Evolutionary conservation across 1,139 yeast species (phyloP).

Genomic region (Hemisphaericaspora xylofermentans): DNA sequence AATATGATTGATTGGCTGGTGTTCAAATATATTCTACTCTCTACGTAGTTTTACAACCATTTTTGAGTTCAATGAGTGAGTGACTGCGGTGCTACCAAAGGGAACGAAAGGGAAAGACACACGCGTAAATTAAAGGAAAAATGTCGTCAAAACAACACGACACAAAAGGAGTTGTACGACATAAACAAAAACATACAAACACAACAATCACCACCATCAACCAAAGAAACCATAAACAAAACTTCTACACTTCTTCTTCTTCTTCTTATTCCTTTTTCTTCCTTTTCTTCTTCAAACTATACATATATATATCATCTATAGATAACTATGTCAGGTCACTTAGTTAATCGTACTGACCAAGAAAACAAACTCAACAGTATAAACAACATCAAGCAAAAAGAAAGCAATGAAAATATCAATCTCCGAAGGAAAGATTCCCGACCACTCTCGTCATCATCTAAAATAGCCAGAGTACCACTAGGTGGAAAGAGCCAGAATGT

Average conservation of each 20-base stretch:
- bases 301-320: background rate
- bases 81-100: too few species aligned
- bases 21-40: background rate
- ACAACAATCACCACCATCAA: background rate
- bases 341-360: conserved; percentile 3
- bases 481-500: conserved; percentile 50
- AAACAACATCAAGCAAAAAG: background rate
- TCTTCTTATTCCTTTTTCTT: conserved; percentile 2
- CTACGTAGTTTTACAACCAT: background rate
- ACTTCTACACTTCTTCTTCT: background rate
- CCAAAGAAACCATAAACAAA: background rate
- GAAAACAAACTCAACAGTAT: background rate
- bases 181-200: background rate
- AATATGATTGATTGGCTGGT: background rate
- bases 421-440: conserved; percentile 5
- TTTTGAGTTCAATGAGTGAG: background rate
- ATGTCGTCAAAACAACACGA: background rate
- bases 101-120: too few species aligned
- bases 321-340: conserved; percentile 4
- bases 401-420: conserved; percentile 6
- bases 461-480: conserved; percentile 38
- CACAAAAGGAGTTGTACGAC: background rate
- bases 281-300: background rate
- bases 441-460: background rate
- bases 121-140: too few species aligned